These are phyloP conservation scores for Xylaria arbuscula DNA, from an alignment of 2,329 filamentous ascomycete genomes.

Conservation along the genomic window DNA sequence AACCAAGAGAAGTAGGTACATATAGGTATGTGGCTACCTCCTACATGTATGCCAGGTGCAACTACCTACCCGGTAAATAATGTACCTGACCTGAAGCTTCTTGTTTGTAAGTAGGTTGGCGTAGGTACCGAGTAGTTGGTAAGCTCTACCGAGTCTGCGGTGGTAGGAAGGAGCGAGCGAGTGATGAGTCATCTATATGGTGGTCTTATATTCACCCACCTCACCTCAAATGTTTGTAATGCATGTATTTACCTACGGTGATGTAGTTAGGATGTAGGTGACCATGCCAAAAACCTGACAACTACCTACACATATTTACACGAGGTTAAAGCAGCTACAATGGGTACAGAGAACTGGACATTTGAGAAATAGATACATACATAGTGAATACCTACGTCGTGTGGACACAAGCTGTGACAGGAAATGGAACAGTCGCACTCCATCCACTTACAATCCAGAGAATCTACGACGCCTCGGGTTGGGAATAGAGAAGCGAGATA, in stretches of 20 bases:
- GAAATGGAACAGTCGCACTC: constrained; percentile 1
- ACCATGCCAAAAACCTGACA: too few species aligned
- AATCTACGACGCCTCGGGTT: background rate
- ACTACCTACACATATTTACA: too few species aligned
- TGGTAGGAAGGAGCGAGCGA: constrained; percentile 19
- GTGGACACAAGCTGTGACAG: constrained; percentile 13
- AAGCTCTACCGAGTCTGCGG: background rate
- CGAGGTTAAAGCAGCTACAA: background rate
- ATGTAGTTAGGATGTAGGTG: too few species aligned
- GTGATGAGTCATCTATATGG: constrained; percentile 5
- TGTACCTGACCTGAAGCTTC: background rate
- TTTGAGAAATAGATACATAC: too few species aligned
- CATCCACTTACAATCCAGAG: background rate
- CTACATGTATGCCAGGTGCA: background rate
- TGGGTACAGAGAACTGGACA: too few species aligned
- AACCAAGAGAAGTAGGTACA: too few species aligned
- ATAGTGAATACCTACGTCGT: too few species aligned
- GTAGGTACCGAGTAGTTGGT: background rate
- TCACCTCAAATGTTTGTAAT: too few species aligned
- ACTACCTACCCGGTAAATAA: too few species aligned
- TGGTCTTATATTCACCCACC: background rate
- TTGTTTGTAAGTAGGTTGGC: background rate
- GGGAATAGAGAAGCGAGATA: background rate
- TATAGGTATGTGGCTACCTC: background rate
- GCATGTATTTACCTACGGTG: too few species aligned